A percentile compares a stretch with the other conserved stretches of the same genome.
These are phyloP conservation scores for Candida coleopterorum DNA, from an alignment of 805 yeast species.

Conservation along the genomic window DNA sequence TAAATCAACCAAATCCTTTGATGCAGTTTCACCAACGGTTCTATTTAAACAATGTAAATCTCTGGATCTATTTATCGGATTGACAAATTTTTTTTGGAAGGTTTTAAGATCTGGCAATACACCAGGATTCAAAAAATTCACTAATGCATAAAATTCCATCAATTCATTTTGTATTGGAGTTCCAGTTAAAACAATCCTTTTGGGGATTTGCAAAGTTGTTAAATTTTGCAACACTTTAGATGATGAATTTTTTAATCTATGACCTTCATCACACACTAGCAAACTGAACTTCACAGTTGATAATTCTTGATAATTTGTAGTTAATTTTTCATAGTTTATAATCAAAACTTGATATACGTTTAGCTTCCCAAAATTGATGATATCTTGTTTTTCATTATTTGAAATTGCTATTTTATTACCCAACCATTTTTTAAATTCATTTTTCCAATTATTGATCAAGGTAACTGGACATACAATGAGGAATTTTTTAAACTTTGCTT, in stretches of 20 bases:
- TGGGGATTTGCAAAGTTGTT: conserved; percentile 46
- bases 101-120: conserved; percentile 57
- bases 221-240: conserved; percentile 70
- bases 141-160: conserved; percentile 72
- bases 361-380: conserved; percentile 59
- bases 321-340: conserved; percentile 81
- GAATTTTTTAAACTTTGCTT: conserved; percentile 60
- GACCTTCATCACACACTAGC: conserved; percentile 93
- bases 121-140: conserved; percentile 83
- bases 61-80: conserved; percentile 70
- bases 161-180: conserved; percentile 94
- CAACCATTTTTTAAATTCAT: conserved; percentile 88
- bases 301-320: conserved; percentile 49
- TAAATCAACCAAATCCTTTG: conserved; percentile 57
- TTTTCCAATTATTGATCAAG: conserved; percentile 78
- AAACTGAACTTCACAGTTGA: conserved; percentile 52
- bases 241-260: conserved; percentile 69
- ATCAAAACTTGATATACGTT: conserved; percentile 78
- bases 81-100: conserved; percentile 58
- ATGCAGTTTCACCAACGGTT: conserved; percentile 54
- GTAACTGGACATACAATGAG: conserved; percentile 91
- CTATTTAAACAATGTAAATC: conserved; percentile 53
- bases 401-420: conserved; percentile 66
- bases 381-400: conserved; percentile 50
- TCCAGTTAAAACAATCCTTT: conserved; percentile 70